Base-by-base conservation (phyloP, 1,284 basidiomycete species). In the Rugosomyces carneus region DNA sequence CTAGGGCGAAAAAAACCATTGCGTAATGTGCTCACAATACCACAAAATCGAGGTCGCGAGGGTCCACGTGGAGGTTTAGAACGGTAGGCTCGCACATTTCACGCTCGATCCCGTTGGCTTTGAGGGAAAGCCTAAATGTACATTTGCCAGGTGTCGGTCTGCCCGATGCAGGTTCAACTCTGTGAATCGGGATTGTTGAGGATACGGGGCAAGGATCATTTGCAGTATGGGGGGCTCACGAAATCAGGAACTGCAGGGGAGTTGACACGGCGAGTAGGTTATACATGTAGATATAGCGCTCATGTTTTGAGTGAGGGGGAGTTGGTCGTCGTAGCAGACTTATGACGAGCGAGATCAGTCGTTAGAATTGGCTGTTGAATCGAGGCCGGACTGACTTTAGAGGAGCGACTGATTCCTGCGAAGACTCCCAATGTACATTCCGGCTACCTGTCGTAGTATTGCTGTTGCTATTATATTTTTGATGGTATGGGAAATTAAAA, bases 61-160 rank as follows among this genome's bases (percentile, higher is more conserved):
- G 79, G 49, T 81, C 73, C 19, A 80, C 60, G 18, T 64, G 61
- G 16, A 82, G 62, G 26, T 58, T 67, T 47, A 77, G 59, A 16
- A 62, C 59, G 11, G 71, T 54, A 0, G 78, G 70, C 23, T 72
- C 68, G 39, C 71, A 66, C 13, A 82, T 45, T 10, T 67, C 61
- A 5, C 79, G 67, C 60, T 81, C 76, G 37, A 81, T 65, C 9
- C 70, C 67, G 49, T 76, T 73, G 20, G 68, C 61, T 59, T 72
- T 73, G 51, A 79, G 59, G n/a, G 74, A 71, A 3, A 82, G 60
- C 15, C 68, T 68, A 43, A 82, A 75, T 5, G 62, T 67, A 55
- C 73, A 77, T 51, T 72, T 67, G 24, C 70, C 71, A 10, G 64
- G 56, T 37, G 60, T 59, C 37, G 70, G 65, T 50, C 61, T 63